Conservation (phyloP, 2,329 filamentous ascomycete species). For the Furcasterigmium sp. region DNA sequence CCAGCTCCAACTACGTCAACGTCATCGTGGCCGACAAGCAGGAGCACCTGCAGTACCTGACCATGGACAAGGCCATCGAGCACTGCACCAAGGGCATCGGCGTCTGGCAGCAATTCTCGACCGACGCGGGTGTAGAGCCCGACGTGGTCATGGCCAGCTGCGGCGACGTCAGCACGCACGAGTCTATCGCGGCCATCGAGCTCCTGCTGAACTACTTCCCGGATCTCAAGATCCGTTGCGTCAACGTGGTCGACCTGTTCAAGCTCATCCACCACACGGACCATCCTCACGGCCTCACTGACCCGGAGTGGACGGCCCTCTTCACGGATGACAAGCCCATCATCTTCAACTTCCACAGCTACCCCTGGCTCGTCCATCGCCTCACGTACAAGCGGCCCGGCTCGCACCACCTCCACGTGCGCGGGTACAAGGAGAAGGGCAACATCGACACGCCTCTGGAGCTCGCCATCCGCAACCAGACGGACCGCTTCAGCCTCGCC, state of each 20-base stretch:
- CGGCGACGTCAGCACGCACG: constrained; percentile 69
- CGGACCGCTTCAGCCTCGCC: constrained; percentile 71
- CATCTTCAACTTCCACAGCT: constrained; percentile 82
- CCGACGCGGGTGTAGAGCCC: constrained; percentile 62
- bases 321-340: constrained; percentile 70
- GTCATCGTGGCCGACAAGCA: constrained; percentile 78
- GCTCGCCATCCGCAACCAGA: constrained; percentile 71
- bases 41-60: constrained; percentile 70
- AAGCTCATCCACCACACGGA: constrained; percentile 66
- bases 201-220: constrained; percentile 68
- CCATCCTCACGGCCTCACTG: constrained; percentile 68
- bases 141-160: constrained; percentile 73
- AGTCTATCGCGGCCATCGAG: constrained; percentile 69
- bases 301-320: constrained; percentile 60
- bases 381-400: constrained; percentile 72
- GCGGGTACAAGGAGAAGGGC: constrained; percentile 77
- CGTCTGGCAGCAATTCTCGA: constrained; percentile 74
- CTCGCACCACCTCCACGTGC: constrained; percentile 63
- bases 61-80: constrained; percentile 65
- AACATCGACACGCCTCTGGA: constrained; percentile 80
- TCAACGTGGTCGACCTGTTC: constrained; percentile 79
- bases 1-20: constrained; percentile 73
- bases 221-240: constrained; percentile 68
- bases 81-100: constrained; percentile 77
- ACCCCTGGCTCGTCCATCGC: constrained; percentile 75